Conservation (phyloP, 805 yeast species). For the Cyberlindnera sargentensis region DNA sequence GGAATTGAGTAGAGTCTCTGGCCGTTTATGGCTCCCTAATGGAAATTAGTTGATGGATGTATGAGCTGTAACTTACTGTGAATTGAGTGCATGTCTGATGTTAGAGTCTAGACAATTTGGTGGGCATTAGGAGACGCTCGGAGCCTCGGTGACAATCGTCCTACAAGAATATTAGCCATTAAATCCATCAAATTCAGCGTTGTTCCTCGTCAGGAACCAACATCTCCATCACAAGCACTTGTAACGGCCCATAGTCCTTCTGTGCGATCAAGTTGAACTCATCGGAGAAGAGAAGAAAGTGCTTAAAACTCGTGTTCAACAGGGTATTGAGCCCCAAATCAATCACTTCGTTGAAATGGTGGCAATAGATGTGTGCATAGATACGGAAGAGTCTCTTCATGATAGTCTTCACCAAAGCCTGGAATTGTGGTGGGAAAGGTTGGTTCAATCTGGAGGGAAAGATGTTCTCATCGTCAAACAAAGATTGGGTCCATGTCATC, state of each 20-base stretch:
- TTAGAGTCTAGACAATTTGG: too few species aligned
- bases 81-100: too few species aligned
- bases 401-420: slow-evolving; percentile 72
- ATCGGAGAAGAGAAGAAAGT: slow-evolving; percentile 78
- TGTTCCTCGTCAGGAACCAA: slow-evolving; percentile 8
- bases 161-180: too few species aligned
- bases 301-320: slow-evolving; percentile 89
- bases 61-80: too few species aligned
- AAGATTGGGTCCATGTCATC: slow-evolving; percentile 93
- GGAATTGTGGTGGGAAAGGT: slow-evolving; percentile 85
- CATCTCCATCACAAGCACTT: slow-evolving; percentile 60
- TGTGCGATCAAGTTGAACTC: slow-evolving; percentile 73
- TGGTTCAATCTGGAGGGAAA: slow-evolving; percentile 89
- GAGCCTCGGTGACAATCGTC: too few species aligned
- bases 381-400: slow-evolving; percentile 89
- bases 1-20: too few species aligned
- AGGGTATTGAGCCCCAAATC: slow-evolving; percentile 91
- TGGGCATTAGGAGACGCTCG: too few species aligned
- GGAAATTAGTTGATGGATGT: too few species aligned
- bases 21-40: too few species aligned
- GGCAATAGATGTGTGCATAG: slow-evolving; percentile 96
- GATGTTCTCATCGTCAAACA: slow-evolving; percentile 81
- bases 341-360: slow-evolving; percentile 91
- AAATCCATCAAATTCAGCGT: too few species aligned
- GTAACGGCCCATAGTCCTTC: slow-evolving; percentile 88